Percentiles rank a stretch among this genome's conserved stretches.
Conservation (phyloP, 225 moss, liverwort and hornwort genomes). For the Anthoceros angustus region DNA sequence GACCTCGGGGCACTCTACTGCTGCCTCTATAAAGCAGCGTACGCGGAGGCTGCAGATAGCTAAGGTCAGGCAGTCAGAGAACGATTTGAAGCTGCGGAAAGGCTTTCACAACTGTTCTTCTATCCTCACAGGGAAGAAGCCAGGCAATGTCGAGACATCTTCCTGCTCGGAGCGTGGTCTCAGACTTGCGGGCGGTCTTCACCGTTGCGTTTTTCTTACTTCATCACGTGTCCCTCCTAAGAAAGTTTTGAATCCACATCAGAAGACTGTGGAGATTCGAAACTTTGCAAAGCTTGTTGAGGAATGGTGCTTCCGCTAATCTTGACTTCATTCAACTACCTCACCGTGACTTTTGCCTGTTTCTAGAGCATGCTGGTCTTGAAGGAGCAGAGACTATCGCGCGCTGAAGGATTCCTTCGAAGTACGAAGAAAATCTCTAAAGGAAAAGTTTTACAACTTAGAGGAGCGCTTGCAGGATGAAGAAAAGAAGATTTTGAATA, state of each 20-base stretch:
- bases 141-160: neutral
- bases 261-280: neutral
- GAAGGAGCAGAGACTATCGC: neutral
- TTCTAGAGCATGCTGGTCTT: neutral
- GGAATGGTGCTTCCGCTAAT: neutral
- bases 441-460: neutral
- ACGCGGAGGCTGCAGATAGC: neutral
- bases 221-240: constrained; percentile 6
- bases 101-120: neutral
- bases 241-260: neutral
- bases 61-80: neutral
- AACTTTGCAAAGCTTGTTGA: neutral
- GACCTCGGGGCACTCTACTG: neutral
- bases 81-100: neutral
- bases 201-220: constrained; percentile 15
- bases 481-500: too few species aligned
- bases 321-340: constrained; percentile 8
- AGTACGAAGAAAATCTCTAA: neutral
- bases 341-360: constrained; percentile 1
- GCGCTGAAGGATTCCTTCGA: neutral
- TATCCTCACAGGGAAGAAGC: neutral
- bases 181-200: constrained; percentile 14
- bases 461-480: too few species aligned
- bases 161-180: neutral
- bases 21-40: neutral